Base-by-base conservation (phyloP, 192 early-diverging fungal species). In the Backusella mclennaniae region DNA sequence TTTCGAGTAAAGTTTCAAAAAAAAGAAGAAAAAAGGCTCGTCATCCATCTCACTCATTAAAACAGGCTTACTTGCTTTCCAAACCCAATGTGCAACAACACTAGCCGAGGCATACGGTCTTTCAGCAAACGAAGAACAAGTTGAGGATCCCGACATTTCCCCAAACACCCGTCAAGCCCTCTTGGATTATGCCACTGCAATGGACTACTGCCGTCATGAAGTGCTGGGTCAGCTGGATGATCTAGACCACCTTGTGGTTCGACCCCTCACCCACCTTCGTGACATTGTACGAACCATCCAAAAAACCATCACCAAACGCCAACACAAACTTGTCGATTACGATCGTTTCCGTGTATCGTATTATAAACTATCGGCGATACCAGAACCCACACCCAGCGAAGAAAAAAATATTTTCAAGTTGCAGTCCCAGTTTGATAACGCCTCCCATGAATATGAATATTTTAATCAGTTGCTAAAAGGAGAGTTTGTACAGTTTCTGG, bases 271-370 rank as follows among this genome's bases (percentile, higher is more conserved):
- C 19, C 95, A 96, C 59, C 87, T 93, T 77, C 83, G 93, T 67
- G 80, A 78, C 5, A 81, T 96, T 76, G 85, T 94, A 77, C 90
- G 93, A 72, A 82, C 89, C 44, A 91, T 98, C 39, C 89, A 91
- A 75, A 92, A 90, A 75, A 86, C 93, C 14, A 94, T 98, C 56
- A 89, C 86, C 9, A 99, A 99, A 86, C 90, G 96, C 23, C 88
- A 90, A 31, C 96, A 96, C 85, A 99, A 99, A 83, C 85, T 93
- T 38, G 74, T 97, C 14, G 97, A 99, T 82, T 98, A 93, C 78
- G 97, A 99, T 77, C 91, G 97, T 29, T 92, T 91, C 83, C 78
- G 88, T 15, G 82, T 84, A 38, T 81, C 86, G 1, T 85, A 96
- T 46, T 87, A 93, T 74, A 98, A 97, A 79, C 75, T 94, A 21